Evolutionary conservation across 768 basidiomycete species (phyloP), one percentile per base, ranked within the genome.

Genomic region (Suillus subluteus): DNA sequence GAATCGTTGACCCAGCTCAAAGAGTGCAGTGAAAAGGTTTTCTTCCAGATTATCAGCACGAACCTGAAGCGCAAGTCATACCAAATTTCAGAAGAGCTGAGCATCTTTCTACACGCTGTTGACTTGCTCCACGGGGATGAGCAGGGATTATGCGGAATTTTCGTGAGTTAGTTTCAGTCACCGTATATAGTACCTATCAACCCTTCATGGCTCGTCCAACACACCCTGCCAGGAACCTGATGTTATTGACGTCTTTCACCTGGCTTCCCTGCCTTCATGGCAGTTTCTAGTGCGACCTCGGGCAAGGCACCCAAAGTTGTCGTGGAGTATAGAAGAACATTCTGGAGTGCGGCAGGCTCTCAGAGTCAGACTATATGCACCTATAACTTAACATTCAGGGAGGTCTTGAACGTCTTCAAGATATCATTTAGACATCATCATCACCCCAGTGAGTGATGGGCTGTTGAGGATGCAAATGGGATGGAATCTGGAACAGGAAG

Each of bases 1-100:
- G 61, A 63, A n/a, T 68, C 73, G 16, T 55, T 66, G 21, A 59
- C 64, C 23, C 65, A 56, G 58, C 74, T 74, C 37, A 66, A 63
- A 11, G 56, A 75, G 41, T 71, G 66, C 62, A 71, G 16, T n/a
- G 35, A 37, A 12, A 56, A 13, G 35, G 13, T 40, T 40, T n/a
- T 56, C 35, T 4, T 56, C 18, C 37, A n/a, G 37, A 38, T 38
- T 11, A 56, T 37, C 35, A 37, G 21, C 55, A 13, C 21, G 21
- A 56, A 37, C 6, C n/a, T 11, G 21, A 56, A 37, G 35, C n/a
- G 21, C 55, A 56, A 56, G 21, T 37, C n/a, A 35, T 56, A 18
- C 11, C 56, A 58, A 58, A 58, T 35, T 12, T 35, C 21, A 35
- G 12, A 37, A n/a, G 56, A 58, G 35, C 35, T 58, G 21, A 37